Evolutionary conservation across 1,284 basidiomycete species (phyloP), one percentile per base, ranked within the genome.

Genomic region (Termitomyces sp.): DNA sequence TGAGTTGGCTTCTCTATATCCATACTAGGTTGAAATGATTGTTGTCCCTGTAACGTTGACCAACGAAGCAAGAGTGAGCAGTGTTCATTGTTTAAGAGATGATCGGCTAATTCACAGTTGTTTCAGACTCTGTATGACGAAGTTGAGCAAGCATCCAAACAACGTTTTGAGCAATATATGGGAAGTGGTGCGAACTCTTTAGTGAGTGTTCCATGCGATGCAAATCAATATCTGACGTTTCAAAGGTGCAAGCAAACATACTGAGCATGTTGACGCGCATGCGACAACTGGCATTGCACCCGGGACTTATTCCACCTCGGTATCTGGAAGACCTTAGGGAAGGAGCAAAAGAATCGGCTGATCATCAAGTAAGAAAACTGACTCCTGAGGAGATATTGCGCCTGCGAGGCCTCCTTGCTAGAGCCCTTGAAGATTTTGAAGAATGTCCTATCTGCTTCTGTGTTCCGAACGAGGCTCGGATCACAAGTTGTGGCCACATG

Each of bases 211-310:
- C 2, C 8, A 48, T 28, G 38, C 9, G 21, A 38, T 38, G 5
- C 2, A 24, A 36, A 13, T 33, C 7, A 17, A 34, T 26, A 21
- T 47, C 10, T 59, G 17, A 56, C 17, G 7, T 34, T 50, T 51
- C 46, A 15, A 56, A 89, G 87, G 74, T 83, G 1, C 82, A 84
- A 64, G 81, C 81, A 1, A 89, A 87, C 60, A 82, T 92, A 4
- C 70, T 92, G 33, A 88, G 88, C 58, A 82, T 93, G 82, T 76
- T 96, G 17, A 94, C 92, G 2, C 84, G 94, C 33, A 78, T 96
- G 72, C 84, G 94, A 15, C 94, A 96, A 70, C 73, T 95, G 13
- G 88, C 82, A 21, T 80, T 94, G 19, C 90, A 94, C 62, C 85
- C 90, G 0, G 84, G 84, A 2, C 77, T 96, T 21, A 75, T 94